Conservation (phyloP, 768 basidiomycete genomes). For the Nevesoporus exiguus region DNA sequence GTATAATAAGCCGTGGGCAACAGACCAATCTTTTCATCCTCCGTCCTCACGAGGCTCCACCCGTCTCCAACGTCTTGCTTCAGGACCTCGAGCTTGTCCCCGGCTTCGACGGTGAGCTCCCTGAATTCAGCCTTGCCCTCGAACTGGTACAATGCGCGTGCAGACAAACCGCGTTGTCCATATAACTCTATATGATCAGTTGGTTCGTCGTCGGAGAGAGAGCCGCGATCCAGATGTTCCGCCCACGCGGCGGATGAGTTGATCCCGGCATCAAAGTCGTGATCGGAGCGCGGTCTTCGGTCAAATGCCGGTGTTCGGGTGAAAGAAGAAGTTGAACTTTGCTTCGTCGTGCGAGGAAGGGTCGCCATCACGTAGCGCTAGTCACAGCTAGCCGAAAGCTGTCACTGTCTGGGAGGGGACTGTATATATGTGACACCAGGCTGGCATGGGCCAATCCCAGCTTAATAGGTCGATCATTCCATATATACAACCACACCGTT, state of each 20-base stretch:
- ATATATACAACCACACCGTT: too few species aligned
- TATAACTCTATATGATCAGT: slow-evolving; percentile 33
- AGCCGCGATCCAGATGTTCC: slow-evolving; percentile 47
- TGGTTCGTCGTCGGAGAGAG: slow-evolving; percentile 53
- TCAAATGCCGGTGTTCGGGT: slow-evolving; percentile 9
- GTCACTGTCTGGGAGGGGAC: background rate
- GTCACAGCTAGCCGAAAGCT: background rate
- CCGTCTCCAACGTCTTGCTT: slow-evolving; percentile 73
- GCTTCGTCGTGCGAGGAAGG: slow-evolving; percentile 33
- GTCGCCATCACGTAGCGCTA: slow-evolving; percentile 31
- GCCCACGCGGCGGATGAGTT: slow-evolving; percentile 80
- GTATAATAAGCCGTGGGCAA: slow-evolving; percentile 72
- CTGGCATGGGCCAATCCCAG: background rate
- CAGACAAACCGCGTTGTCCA: slow-evolving; percentile 42
- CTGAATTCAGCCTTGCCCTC: slow-evolving; percentile 73
- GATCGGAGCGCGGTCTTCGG: slow-evolving; percentile 29
- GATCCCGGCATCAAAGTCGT: slow-evolving; percentile 71
- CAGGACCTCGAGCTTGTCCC: slow-evolving; percentile 67
- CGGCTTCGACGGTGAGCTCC: slow-evolving; percentile 65
- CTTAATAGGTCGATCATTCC: too few species aligned
- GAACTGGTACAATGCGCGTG: slow-evolving; percentile 70
- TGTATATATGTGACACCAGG: background rate
- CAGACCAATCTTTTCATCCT: slow-evolving; percentile 60
- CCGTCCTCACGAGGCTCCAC: slow-evolving; percentile 70
- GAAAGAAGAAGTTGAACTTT: slow-evolving; percentile 16